A percentile compares a stretch with the other conserved stretches of the same genome.
phyloP scores from a whole-genome alignment of 306 rosid species.

The Arachis stenosperma region DNA sequence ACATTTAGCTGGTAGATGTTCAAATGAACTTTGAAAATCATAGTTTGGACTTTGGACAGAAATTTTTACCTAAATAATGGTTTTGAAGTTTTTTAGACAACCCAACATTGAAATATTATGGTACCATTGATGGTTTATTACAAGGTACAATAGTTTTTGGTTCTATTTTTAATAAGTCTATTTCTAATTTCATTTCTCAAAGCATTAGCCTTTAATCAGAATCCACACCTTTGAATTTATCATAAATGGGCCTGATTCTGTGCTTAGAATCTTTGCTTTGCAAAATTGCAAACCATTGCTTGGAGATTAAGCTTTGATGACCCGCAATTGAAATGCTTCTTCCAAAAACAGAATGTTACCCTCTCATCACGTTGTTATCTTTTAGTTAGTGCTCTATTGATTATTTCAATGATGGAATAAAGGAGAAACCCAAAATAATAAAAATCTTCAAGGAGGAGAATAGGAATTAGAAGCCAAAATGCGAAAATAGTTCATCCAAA shows the following conservation, averaged over 20 bases:
- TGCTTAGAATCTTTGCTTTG: slow-evolving; percentile 37
- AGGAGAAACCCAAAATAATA: slow-evolving; percentile 14
- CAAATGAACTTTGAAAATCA: no score
- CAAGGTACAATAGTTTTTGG: not conserved
- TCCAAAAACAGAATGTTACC: slow-evolving; percentile 13
- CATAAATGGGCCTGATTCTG: slow-evolving; percentile 24
- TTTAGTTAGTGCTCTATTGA: slow-evolving; percentile 19
- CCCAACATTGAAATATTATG: not conserved
- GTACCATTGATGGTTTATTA: not conserved
- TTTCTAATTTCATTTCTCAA: slow-evolving; percentile 10
- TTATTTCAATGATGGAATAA: slow-evolving; percentile 33
- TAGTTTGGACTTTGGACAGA: no score
- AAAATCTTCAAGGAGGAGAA: not conserved
- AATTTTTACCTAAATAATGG: no score
- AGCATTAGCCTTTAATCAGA: slow-evolving; percentile 41
- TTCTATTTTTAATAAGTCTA: slow-evolving; percentile 19
- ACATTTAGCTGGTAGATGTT: not conserved
- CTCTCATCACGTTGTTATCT: slow-evolving; percentile 29
- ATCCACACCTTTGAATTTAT: slow-evolving; percentile 32
- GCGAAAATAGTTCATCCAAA: slow-evolving; percentile 11
- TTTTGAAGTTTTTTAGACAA: no score
- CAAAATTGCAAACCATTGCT: slow-evolving; percentile 16
- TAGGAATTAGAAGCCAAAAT: slow-evolving; percentile 5
- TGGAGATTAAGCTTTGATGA: slow-evolving; percentile 27
- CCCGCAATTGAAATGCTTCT: slow-evolving; percentile 35